A percentile compares a stretch with the other conserved stretches of the same genome.
Evolutionary conservation across 805 yeast genomes (phyloP).

Genomic region (Lipomyces oligophaga): DNA sequence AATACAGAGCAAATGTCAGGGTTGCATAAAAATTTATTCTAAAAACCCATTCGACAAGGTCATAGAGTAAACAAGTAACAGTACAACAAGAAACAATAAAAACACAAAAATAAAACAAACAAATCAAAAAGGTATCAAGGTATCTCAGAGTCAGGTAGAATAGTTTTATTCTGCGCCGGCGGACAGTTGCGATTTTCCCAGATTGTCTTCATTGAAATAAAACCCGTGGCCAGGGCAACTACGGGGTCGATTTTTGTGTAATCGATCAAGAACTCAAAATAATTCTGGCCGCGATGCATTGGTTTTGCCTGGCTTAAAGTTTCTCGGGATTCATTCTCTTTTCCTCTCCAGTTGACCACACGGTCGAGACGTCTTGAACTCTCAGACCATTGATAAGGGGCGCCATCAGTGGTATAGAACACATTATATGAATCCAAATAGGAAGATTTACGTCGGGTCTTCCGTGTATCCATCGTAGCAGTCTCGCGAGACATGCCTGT

Average conservation of each 20-base stretch:
- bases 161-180: conserved; percentile 12
- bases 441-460: conserved; percentile 16
- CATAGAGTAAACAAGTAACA: background rate
- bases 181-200: conserved; percentile 45
- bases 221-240: conserved; percentile 56
- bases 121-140: background rate
- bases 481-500: background rate
- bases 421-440: conserved; percentile 43
- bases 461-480: conserved; percentile 6
- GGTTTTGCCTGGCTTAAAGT: conserved; percentile 54
- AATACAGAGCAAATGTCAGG: background rate
- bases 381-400: conserved; percentile 54
- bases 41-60: conserved; percentile 4
- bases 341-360: conserved; percentile 53
- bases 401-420: conserved; percentile 52
- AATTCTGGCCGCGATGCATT: conserved; percentile 57
- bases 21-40: background rate
- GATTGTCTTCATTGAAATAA: conserved; percentile 60
- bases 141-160: background rate
- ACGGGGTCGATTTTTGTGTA: conserved; percentile 47
- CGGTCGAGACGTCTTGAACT: conserved; percentile 51
- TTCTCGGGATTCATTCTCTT: conserved; percentile 51
- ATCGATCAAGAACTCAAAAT: conserved; percentile 56
- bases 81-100: background rate
- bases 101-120: too few species aligned